These are phyloP conservation scores for Peronosclerospora sorghi DNA, from an alignment of 352 stramenopile genomes.

Conservation along the genomic window DNA sequence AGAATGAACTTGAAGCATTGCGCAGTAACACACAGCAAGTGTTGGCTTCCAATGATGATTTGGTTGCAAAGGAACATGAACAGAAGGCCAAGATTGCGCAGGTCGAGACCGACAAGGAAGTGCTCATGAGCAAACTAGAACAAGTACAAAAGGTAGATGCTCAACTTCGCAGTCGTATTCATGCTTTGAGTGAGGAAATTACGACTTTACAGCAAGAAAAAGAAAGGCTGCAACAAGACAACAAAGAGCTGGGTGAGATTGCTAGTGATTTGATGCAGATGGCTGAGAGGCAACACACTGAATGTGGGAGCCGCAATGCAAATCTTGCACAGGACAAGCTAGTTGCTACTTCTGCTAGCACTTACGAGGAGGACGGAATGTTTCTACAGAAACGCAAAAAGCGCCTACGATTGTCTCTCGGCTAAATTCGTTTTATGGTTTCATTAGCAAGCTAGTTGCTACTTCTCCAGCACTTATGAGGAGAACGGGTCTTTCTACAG, in stretches of 20 bases:
- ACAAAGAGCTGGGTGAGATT: conserved; percentile 45
- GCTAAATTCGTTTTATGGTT: conserved; percentile 16
- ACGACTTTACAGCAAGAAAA: conserved; percentile 23
- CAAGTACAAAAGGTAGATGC: conserved; percentile 52
- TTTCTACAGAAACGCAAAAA: conserved; percentile 32
- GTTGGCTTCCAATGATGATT: conserved; percentile 14
- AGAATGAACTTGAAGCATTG: conserved; percentile 21
- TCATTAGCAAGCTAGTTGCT: conserved; percentile 6
- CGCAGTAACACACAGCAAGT: conserved; percentile 17
- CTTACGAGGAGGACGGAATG: conserved; percentile 18
- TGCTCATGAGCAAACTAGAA: conserved; percentile 44
- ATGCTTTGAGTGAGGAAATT: conserved; percentile 34
- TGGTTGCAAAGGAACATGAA: conserved; percentile 15
- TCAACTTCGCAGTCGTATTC: conserved; percentile 38
- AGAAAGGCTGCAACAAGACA: conserved; percentile 27
- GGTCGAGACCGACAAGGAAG: conserved; percentile 59
- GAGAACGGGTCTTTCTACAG: conserved; percentile 25
- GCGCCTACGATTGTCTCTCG: conserved; percentile 27
- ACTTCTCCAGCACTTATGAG: conserved; percentile 8
- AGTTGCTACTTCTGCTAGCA: conserved; percentile 3
- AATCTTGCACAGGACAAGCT: conserved; percentile 11
- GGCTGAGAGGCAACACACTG: conserved; percentile 39
- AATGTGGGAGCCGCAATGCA: conserved; percentile 14
- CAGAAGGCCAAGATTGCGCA: conserved; percentile 24
- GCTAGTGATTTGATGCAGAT: conserved; percentile 61